A percentile compares a stretch with the other conserved stretches of the same genome.
These are phyloP conservation scores for Podila clonocystis DNA, from an alignment of 192 early-diverging fungal genomes.

Conservation along the genomic window DNA sequence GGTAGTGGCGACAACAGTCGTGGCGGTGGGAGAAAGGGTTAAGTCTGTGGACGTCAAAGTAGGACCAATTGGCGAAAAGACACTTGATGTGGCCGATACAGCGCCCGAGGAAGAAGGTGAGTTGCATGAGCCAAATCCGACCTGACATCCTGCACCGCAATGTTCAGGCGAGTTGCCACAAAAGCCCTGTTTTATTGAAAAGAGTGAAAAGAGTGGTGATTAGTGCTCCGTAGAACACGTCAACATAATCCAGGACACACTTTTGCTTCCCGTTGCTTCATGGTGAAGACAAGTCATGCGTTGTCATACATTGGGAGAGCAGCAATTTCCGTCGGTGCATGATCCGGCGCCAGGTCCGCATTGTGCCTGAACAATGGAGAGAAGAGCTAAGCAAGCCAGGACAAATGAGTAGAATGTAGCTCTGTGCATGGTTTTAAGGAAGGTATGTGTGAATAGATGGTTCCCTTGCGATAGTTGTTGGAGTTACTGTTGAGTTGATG, in stretches of 20 bases:
- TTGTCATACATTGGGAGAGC: conserved; percentile 19
- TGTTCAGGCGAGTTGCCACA: conserved; percentile 12
- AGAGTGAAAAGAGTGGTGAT: not conserved
- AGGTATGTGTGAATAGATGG: not conserved
- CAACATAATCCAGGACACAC: not conserved
- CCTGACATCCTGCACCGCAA: conserved; percentile 27
- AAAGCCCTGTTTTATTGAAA: conserved; percentile 11
- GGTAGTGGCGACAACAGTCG: not conserved
- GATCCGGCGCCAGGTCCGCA: conserved; percentile 19
- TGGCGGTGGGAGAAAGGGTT: not conserved
- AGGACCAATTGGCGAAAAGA: not conserved
- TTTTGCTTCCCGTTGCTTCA: not conserved
- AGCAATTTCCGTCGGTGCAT: conserved; percentile 10
- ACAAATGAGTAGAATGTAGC: conserved; percentile 6
- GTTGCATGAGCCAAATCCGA: conserved; percentile 14
- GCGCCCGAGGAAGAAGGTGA: not conserved
- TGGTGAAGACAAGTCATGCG: no score
- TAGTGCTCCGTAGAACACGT: not conserved
- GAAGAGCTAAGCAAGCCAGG: conserved; percentile 12
- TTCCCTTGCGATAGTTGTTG: no score
- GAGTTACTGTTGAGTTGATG: not conserved
- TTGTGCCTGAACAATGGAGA: conserved; percentile 13
- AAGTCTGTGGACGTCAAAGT: not conserved
- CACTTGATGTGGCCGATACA: not conserved
- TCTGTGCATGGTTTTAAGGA: conserved; percentile 8